phyloP scores from a whole-genome alignment of 495 filamentous ascomycete genomes.

The Glarea lozoyensis region DNA sequence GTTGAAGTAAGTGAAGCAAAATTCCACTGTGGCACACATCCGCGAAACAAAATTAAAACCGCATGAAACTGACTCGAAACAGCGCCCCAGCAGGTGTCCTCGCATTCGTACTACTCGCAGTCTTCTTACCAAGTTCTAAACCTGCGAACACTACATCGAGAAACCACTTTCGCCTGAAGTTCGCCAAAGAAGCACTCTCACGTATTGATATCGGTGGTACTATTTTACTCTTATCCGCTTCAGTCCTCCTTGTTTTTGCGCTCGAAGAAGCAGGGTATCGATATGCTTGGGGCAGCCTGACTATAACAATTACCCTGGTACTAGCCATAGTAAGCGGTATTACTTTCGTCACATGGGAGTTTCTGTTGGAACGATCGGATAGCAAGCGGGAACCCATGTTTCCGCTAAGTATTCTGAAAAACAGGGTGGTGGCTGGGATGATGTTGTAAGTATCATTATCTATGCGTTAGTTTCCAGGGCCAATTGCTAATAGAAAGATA shows the following conservation, averaged over 20 bases:
- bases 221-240: conserved; percentile 41
- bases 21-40: conserved; percentile 43
- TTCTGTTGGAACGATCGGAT: conserved; percentile 26
- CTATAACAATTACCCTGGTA: conserved; percentile 35
- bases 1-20: conserved; percentile 11
- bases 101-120: conserved; percentile 35
- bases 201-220: conserved; percentile 46
- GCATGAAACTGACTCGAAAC: too few species aligned
- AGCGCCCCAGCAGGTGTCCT: conserved; percentile 42
- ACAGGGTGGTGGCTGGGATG: conserved; percentile 12
- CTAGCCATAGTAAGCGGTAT: conserved; percentile 25
- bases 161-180: too few species aligned
- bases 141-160: conserved; percentile 37
- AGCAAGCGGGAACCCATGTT: conserved; percentile 30
- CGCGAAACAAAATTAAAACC: too few species aligned
- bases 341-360: conserved; percentile 22
- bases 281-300: conserved; percentile 34
- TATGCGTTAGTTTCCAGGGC: conserved; percentile 2
- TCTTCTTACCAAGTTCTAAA: conserved; percentile 37
- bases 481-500: background rate
- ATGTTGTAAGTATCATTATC: conserved; percentile 26
- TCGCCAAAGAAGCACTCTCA: conserved; percentile 24
- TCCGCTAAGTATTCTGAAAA: conserved; percentile 26
- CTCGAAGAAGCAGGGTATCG: conserved; percentile 47
- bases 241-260: conserved; percentile 45